Conservation (phyloP, 2,329 filamentous ascomycete genomes). For the Tolypocladium nubicola region DNA sequence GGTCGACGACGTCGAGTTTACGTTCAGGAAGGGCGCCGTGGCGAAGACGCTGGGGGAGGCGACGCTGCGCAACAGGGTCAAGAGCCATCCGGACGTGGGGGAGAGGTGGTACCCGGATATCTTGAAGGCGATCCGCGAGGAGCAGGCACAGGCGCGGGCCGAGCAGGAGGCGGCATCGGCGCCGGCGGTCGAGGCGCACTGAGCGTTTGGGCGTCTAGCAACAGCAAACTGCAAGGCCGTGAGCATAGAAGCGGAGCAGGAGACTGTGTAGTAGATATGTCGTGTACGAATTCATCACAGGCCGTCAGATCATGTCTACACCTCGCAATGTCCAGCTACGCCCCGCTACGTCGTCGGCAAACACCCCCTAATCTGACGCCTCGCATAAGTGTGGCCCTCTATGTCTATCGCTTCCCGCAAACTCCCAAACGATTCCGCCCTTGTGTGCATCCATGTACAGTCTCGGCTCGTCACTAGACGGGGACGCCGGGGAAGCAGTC, state of each 20-base stretch:
- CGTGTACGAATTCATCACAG: slow-evolving; percentile 4
- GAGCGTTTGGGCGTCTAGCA: background rate
- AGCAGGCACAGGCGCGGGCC: slow-evolving; percentile 35
- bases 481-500: slow-evolving; percentile 57
- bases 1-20: slow-evolving; percentile 75
- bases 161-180: slow-evolving; percentile 13
- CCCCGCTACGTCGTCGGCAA: background rate
- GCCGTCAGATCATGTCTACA: slow-evolving; percentile 5
- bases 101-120: slow-evolving; percentile 69
- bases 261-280: background rate
- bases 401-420: slow-evolving; percentile 1
- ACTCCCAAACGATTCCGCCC: background rate
- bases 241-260: background rate
- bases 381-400: background rate
- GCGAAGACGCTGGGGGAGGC: slow-evolving; percentile 68
- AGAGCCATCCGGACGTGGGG: slow-evolving; percentile 79
- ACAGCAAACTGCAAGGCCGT: background rate
- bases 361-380: background rate
- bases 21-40: slow-evolving; percentile 60
- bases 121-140: slow-evolving; percentile 43
- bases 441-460: background rate
- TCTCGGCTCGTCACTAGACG: background rate
- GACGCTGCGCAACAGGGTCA: slow-evolving; percentile 72
- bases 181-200: slow-evolving; percentile 22
- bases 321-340: slow-evolving; percentile 9